These are phyloP conservation scores for Gleditsia sinensis DNA, from an alignment of 306 rosid genomes.

Conservation along the genomic window DNA sequence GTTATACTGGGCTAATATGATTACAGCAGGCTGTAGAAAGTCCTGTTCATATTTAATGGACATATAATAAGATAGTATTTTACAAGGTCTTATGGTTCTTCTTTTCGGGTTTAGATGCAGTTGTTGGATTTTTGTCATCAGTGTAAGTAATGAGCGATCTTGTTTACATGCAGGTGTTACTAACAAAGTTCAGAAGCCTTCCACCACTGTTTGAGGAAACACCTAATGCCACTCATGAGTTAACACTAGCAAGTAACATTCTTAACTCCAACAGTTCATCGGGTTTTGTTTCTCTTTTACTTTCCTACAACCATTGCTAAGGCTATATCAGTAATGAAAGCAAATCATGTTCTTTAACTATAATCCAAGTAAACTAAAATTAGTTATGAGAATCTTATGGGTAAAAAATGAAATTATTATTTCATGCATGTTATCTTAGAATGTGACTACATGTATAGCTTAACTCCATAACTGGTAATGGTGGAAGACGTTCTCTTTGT, in stretches of 20 bases:
- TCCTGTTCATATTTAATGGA: neutral
- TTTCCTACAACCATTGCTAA: neutral
- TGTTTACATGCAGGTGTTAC: constrained; percentile 56
- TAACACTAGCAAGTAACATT: constrained; percentile 77
- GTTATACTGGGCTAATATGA: neutral
- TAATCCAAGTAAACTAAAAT: neutral
- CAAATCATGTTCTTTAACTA: neutral
- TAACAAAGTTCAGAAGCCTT: constrained; percentile 80
- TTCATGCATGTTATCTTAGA: neutral
- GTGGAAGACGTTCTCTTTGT: neutral
- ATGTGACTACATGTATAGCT: neutral
- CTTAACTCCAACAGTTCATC: constrained; percentile 10
- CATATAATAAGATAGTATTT: neutral
- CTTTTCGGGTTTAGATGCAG: neutral
- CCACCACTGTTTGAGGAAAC: constrained; percentile 86
- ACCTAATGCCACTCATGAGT: constrained; percentile 66
- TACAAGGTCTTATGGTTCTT: neutral
- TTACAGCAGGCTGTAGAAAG: neutral
- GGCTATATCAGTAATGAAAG: neutral
- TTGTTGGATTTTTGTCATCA: neutral
- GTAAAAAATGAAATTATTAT: neutral
- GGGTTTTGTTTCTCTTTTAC: neutral
- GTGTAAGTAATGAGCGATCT: neutral
- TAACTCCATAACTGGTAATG: neutral
- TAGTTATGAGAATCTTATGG: neutral